phyloP scores from a whole-genome alignment of 2,329 filamentous ascomycete species.

The Huntiella abstrusa region DNA sequence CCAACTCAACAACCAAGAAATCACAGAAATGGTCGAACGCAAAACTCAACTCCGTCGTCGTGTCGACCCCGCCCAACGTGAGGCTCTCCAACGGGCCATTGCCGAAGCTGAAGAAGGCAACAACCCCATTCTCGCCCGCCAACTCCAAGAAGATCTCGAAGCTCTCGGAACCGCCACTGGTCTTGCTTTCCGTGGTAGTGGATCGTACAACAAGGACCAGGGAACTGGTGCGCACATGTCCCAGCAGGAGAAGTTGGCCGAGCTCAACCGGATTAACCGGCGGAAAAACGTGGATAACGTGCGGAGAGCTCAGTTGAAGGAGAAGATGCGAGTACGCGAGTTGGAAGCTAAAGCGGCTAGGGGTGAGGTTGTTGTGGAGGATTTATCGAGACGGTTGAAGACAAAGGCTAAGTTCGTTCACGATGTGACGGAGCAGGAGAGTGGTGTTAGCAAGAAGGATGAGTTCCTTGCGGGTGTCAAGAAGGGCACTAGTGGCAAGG shows the following conservation, averaged over 20 bases:
- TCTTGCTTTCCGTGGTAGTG: constrained; percentile 51
- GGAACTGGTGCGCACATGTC: constrained; percentile 28
- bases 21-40: constrained; percentile 58
- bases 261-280: constrained; percentile 71
- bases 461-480: not conserved
- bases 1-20: constrained; percentile 64
- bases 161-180: constrained; percentile 43
- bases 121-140: constrained; percentile 36
- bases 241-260: constrained; percentile 67
- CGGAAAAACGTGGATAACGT: constrained; percentile 72
- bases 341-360: constrained; percentile 41
- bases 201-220: constrained; percentile 30
- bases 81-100: constrained; percentile 44
- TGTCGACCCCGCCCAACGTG: constrained; percentile 47
- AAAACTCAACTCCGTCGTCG: constrained; percentile 49
- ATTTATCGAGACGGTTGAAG: constrained; percentile 42
- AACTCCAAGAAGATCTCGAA: constrained; percentile 41
- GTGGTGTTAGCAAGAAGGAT: not conserved
- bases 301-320: constrained; percentile 74
- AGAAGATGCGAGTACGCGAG: constrained; percentile 45
- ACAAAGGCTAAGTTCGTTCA: constrained; percentile 51
- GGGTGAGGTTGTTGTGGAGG: constrained; percentile 41
- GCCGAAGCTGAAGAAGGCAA: constrained; percentile 46
- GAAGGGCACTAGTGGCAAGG: not conserved
- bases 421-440: constrained; percentile 30